Evolutionary conservation across 768 basidiomycete genomes (phyloP).

Genomic region (Heimioporus sp.): DNA sequence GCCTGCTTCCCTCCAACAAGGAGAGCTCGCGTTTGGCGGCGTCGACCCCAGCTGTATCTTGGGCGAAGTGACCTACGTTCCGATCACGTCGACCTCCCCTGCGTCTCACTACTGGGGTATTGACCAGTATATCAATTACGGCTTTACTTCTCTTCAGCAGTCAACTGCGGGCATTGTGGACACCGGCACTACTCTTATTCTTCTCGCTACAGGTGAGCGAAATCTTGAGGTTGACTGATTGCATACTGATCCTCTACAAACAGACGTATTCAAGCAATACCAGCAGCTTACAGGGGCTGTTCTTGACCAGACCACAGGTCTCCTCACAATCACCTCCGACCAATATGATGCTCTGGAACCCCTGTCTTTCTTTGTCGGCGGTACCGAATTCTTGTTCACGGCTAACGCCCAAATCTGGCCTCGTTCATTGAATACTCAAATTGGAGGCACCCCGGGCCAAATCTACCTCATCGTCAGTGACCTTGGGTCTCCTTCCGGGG

Average conservation of each 20-base stretch:
- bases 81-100: conserved; percentile 21
- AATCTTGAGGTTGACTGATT: neutral
- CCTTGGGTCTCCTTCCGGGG: conserved; percentile 7
- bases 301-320: conserved; percentile 22
- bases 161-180: conserved; percentile 28
- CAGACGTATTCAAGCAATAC: conserved; percentile 20
- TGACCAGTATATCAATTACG: conserved; percentile 24
- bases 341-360: conserved; percentile 21
- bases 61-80: conserved; percentile 14
- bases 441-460: conserved; percentile 17
- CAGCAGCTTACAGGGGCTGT: neutral
- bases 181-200: conserved; percentile 26
- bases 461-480: conserved; percentile 24
- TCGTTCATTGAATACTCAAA: conserved; percentile 14
- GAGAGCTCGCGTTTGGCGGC: conserved; percentile 28
- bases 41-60: conserved; percentile 13
- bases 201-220: conserved; percentile 14
- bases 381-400: neutral
- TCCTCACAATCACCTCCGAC: conserved; percentile 19
- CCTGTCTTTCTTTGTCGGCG: conserved; percentile 15
- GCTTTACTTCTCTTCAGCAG: conserved; percentile 10
- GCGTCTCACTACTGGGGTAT: conserved; percentile 28
- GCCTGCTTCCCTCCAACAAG: neutral
- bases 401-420: conserved; percentile 15
- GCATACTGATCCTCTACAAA: neutral